Base-by-base conservation (phyloP, 2,329 filamentous ascomycete species). In the Microcera coccophila region DNA sequence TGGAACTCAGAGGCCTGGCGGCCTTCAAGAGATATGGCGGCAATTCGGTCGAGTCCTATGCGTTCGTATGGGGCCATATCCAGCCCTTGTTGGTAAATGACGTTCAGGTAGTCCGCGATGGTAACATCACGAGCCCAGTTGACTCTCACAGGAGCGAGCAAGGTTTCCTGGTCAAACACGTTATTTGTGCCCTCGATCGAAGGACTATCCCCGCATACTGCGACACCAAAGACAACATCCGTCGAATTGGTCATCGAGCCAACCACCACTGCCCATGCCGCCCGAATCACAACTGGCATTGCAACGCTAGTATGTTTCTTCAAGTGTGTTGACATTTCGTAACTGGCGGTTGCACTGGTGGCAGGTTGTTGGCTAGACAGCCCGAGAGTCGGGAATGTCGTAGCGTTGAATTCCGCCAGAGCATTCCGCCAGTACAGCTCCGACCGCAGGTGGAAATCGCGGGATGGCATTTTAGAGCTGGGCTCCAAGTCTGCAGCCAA, bases 21-120 rank as follows among this genome's bases (percentile, higher is more conserved):
- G 11, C 11, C 7, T 7, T 32, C 29, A n/a, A n/a, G 15, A n/a
- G 29, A 32, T n/a, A 32, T 8, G 8, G 5, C 7, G 15, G 11
- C 11, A 16, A 32, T 32, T 10, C 15, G 29, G 7, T 32, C 73
- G 28, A 42, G 15, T 9, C 44, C 9, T 28, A 28, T 18, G 16
- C 24, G 12, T 10, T 22, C 36, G 15, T 14, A 38, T 14, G 28
- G 18, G 8, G 10, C 17, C 19, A 18, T 15, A 9, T 38, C 22
- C 14, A 28, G 15, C 18, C 12, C 16, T 14, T 38, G 21, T 5
- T 15, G n/a, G 10, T 38, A n/a, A n/a, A n/a, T n/a, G n/a, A n/a
- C n/a, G n/a, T n/a, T n/a, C n/a, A n/a, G n/a, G n/a, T n/a, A n/a
- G n/a, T n/a, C n/a, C n/a, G n/a, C n/a, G n/a, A n/a, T n/a, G n/a